Evolutionary conservation across 768 basidiomycete species (phyloP).

Genomic region (Amanita pallidorosea): DNA sequence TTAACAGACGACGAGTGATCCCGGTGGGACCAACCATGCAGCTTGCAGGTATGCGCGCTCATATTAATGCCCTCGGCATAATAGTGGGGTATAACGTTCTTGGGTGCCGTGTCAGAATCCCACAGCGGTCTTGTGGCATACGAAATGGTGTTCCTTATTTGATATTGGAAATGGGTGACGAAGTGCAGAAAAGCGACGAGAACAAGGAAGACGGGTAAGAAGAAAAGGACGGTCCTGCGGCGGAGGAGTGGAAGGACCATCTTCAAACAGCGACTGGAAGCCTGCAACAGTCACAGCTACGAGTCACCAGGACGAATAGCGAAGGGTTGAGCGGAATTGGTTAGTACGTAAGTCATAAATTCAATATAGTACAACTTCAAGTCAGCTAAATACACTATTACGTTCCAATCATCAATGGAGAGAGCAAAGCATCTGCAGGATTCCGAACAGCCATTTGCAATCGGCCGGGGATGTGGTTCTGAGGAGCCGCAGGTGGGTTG

Average conservation of each 20-base stretch:
- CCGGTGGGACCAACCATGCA: constrained; percentile 47
- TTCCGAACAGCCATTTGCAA: not conserved
- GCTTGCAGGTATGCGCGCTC: constrained; percentile 30
- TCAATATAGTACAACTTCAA: too few relatives aligned
- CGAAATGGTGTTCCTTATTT: constrained; percentile 40
- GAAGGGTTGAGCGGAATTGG: not conserved
- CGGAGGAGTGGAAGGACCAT: constrained; percentile 14
- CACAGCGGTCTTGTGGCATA: constrained; percentile 51
- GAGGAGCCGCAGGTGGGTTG: not conserved
- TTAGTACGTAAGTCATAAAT: too few relatives aligned
- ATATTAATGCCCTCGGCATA: constrained; percentile 40
- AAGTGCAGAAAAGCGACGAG: constrained; percentile 21
- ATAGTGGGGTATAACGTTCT: constrained; percentile 39
- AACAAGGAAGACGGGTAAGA: constrained; percentile 23
- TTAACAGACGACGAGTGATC: constrained; percentile 21
- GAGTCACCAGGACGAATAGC: not conserved
- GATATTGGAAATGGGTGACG: constrained; percentile 31
- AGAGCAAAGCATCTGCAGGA: not conserved
- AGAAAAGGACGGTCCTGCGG: constrained; percentile 19
- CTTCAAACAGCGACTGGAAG: not conserved
- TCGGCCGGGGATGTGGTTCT: too few relatives aligned
- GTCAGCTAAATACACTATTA: not conserved
- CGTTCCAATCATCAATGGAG: not conserved
- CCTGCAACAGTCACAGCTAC: constrained; percentile 2
- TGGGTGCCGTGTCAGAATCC: constrained; percentile 42